A percentile compares a stretch with the other conserved stretches of the same genome.
These are phyloP conservation scores for Tylopilus sp. DNA, from an alignment of 768 basidiomycete genomes.

Conservation along the genomic window DNA sequence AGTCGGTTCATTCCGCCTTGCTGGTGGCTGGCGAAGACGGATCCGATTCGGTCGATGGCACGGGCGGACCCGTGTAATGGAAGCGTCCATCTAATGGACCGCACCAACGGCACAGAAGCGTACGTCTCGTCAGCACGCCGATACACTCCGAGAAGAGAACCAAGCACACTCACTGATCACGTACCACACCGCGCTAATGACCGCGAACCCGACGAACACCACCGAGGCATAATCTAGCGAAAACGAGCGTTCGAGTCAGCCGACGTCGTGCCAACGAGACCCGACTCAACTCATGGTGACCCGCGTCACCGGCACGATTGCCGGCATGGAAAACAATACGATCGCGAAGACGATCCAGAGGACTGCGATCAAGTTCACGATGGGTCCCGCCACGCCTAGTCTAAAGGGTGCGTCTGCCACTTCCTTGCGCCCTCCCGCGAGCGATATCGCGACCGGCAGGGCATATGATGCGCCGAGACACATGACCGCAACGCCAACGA, in stretches of 20 bases:
- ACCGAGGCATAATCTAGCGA: constrained; percentile 62
- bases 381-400: constrained; percentile 43
- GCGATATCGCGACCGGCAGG: constrained; percentile 55
- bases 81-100: constrained; percentile 37
- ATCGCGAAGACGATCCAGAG: constrained; percentile 61
- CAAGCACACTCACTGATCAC: constrained; percentile 42
- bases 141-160: too few relatives aligned
- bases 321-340: constrained; percentile 68
- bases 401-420: constrained; percentile 49
- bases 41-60: constrained; percentile 19
- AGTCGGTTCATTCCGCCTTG: constrained; percentile 12
- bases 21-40: neutral
- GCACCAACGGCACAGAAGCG: too few relatives aligned
- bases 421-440: constrained; percentile 41
- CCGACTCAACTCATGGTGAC: constrained; percentile 43
- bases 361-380: constrained; percentile 50
- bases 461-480: constrained; percentile 63
- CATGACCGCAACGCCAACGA: constrained; percentile 64
- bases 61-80: constrained; percentile 44
- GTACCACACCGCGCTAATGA: constrained; percentile 61
- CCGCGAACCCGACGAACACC: constrained; percentile 60
- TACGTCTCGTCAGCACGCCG: neutral
- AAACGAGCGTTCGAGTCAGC: constrained; percentile 3
- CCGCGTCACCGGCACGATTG: constrained; percentile 51
- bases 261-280: too few relatives aligned